phyloP scores from a whole-genome alignment of 2,329 filamentous ascomycete genomes.

The Talaromyces sp. region DNA sequence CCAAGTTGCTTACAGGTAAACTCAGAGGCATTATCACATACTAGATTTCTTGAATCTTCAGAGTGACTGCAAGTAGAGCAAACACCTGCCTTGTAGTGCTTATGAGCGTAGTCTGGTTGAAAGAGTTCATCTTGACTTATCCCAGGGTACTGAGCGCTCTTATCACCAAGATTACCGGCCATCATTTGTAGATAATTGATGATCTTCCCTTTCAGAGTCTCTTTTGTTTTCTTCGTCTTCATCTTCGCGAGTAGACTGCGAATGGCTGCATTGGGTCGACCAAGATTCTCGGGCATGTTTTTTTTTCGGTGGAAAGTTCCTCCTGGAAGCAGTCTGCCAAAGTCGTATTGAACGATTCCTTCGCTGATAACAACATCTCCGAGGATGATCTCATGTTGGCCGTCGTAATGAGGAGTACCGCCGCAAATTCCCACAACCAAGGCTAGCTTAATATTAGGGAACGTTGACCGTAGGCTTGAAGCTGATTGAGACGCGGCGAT shows the following conservation, averaged over 20 bases:
- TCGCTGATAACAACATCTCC: conserved; percentile 27
- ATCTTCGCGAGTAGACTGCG: not conserved
- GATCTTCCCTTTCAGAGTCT: not conserved
- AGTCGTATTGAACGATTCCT: conserved; percentile 27
- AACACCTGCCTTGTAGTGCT: conserved; percentile 20
- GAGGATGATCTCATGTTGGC: conserved; percentile 23
- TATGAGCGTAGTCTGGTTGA: conserved; percentile 22
- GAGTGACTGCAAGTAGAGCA: conserved; percentile 7
- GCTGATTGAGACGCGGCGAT: conserved; percentile 23
- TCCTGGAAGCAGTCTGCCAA: conserved; percentile 24
- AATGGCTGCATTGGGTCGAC: not conserved
- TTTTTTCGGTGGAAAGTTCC: conserved; percentile 6
- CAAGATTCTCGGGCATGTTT: not conserved
- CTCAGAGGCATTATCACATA: conserved; percentile 11
- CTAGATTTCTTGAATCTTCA: not conserved
- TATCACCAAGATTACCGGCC: not conserved
- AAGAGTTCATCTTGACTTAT: conserved; percentile 21
- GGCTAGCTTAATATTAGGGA: conserved; percentile 30
- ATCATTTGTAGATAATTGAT: not conserved
- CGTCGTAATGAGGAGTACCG: conserved; percentile 28
- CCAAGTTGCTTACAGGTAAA: conserved; percentile 18
- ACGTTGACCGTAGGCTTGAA: conserved; percentile 33
- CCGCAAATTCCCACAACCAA: conserved; percentile 44
- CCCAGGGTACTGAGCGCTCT: conserved; percentile 19
- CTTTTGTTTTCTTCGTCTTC: not conserved